Base-by-base conservation (phyloP, 768 basidiomycete genomes). In the Boletus rubropictus region DNA sequence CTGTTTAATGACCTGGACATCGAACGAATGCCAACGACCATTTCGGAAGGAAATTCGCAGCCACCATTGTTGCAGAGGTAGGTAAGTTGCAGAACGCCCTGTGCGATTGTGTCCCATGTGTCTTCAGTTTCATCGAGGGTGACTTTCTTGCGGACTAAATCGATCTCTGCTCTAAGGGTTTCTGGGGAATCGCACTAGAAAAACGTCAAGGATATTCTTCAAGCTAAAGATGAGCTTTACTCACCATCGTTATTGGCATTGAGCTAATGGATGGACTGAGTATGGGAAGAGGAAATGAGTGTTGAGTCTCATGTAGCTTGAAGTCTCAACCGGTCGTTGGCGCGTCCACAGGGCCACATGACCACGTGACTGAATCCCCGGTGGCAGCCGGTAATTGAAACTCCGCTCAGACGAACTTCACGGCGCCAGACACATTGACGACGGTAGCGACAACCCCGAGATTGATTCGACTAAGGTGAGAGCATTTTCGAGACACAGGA, bases 91-190 rank as follows among this genome's bases (percentile, higher is more conserved):
- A 57, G 46, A 41, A 88, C 58, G 4, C 73, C 72, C 29, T 75
- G 70, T 3, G 75, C 63, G 39, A 90, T 85, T 15, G 64, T 70
- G 46, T 89, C 85, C 89, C 89, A 91, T 12, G 79, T 79, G 24
- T 91, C 86, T 61, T 91, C 89, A 3, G 84, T 79, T 63, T 91
- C 89, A 28, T 72, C 58, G 12, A 78, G 69, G 44, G 68, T 58
- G 17, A 78, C 51, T 20, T 68, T 60, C 53, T 69, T 61, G 47
- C 72, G 72, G 18, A 78, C 54, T 32, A 64, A 57, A 34, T 75
- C 74, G 38, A 81, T 54, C 54, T 76, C 69, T 31, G 68, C 44
- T 52, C 61, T 62, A 22, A 74, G 60, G 36, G 52, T 53, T 49
- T 58, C 49, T 39, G 61, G 28, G 34, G 66, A 61, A 48, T 47